These are phyloP conservation scores for Aspergillus amoenus DNA, from an alignment of 2,329 filamentous ascomycete species.

Conservation along the genomic window DNA sequence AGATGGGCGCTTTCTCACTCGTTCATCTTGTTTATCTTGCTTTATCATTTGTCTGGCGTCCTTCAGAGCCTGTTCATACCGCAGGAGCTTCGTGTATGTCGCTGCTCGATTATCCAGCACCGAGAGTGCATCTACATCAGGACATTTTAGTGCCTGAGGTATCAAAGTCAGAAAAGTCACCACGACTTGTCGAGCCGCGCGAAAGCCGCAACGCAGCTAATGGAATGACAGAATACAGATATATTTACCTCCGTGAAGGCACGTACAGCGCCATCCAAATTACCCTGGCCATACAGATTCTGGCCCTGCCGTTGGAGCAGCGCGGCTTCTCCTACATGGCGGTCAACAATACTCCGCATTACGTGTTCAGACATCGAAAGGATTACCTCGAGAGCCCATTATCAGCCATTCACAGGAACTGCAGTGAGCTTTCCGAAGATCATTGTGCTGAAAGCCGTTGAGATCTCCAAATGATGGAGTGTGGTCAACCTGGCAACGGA, in stretches of 20 bases:
- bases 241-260: constrained; percentile 40
- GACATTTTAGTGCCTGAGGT: constrained; percentile 38
- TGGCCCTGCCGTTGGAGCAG: constrained; percentile 41
- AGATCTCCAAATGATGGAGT: background rate
- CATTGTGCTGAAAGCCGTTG: constrained; percentile 1
- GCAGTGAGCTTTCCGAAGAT: background rate
- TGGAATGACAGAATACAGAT: constrained; percentile 3
- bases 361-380: background rate
- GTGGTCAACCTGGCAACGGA: constrained; percentile 17
- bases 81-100: constrained; percentile 53
- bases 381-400: constrained; percentile 17
- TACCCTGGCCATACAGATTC: constrained; percentile 43
- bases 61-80: constrained; percentile 52
- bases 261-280: constrained; percentile 45
- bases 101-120: constrained; percentile 58
- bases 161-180: background rate
- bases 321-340: constrained; percentile 18
- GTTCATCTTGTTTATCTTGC: constrained; percentile 50
- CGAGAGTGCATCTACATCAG: constrained; percentile 33
- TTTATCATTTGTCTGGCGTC: constrained; percentile 61
- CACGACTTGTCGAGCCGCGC: background rate
- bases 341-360: background rate
- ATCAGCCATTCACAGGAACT: constrained; percentile 4
- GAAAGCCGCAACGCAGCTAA: constrained; percentile 7
- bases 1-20: constrained; percentile 32